These are phyloP conservation scores for Trichoderma harzianum DNA, from an alignment of 2,329 filamentous ascomycete genomes.

Conservation along the genomic window DNA sequence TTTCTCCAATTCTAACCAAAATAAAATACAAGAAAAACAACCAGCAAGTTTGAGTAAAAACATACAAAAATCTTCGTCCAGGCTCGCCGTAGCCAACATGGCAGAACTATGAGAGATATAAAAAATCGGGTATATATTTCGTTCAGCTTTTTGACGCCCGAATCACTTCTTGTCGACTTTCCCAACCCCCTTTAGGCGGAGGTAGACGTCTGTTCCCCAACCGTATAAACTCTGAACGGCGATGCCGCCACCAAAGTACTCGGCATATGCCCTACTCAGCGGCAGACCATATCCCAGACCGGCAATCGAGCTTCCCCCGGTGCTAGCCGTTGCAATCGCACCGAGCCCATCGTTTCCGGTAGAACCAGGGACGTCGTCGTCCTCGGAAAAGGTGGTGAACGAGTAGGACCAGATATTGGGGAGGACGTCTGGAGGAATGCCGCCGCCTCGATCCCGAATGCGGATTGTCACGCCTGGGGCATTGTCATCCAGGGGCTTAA, in stretches of 20 bases:
- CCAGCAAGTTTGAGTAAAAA: neutral
- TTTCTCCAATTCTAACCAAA: neutral
- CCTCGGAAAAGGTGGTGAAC: slow-evolving; percentile 86
- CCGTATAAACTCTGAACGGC: slow-evolving; percentile 93
- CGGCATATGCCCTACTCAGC: slow-evolving; percentile 86
- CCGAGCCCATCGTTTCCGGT: slow-evolving; percentile 58
- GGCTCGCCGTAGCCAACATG: neutral
- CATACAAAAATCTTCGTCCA: neutral
- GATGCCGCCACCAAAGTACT: slow-evolving; percentile 96
- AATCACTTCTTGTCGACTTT: slow-evolving; percentile 40
- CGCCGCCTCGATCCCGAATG: slow-evolving; percentile 92
- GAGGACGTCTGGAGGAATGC: slow-evolving; percentile 79
- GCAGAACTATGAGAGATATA: neutral
- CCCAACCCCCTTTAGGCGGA: slow-evolving; percentile 61
- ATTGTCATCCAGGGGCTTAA: slow-evolving; percentile 58
- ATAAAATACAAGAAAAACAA: neutral
- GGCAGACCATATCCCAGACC: slow-evolving; percentile 91
- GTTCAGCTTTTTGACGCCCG: neutral
- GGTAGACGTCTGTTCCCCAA: slow-evolving; percentile 76
- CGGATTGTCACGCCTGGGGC: slow-evolving; percentile 88
- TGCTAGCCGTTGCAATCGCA: slow-evolving; percentile 68
- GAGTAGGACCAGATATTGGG: slow-evolving; percentile 95
- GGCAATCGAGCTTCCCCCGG: slow-evolving; percentile 78
- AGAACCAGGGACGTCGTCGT: slow-evolving; percentile 42
- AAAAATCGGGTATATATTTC: neutral